These are phyloP conservation scores for Plasmodium coatneyi DNA, from an alignment of 169 alveolate species.

Conservation along the genomic window DNA sequence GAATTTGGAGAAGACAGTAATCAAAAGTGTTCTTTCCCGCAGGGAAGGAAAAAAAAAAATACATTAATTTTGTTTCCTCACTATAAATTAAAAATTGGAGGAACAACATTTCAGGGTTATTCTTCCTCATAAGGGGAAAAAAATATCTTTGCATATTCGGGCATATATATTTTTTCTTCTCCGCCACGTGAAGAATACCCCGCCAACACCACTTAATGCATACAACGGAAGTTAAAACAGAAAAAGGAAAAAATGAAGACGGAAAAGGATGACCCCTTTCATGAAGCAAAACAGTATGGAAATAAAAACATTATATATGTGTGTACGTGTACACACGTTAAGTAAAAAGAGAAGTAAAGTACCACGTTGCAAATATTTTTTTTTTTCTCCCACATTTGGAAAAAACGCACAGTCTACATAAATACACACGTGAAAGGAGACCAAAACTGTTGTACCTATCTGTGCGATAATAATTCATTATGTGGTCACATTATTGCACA, in stretches of 20 bases:
- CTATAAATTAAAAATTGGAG: neutral
- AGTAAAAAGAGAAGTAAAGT: neutral
- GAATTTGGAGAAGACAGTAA: constrained; percentile 4
- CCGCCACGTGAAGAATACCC: neutral
- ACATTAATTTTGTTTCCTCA: neutral
- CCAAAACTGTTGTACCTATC: neutral
- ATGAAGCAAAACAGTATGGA: constrained; percentile 70
- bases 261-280: constrained; percentile 51
- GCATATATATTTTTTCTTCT: neutral
- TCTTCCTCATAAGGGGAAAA: constrained; percentile 4
- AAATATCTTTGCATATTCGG: neutral
- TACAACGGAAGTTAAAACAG: neutral
- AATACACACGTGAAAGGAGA: neutral
- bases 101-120: neutral
- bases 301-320: neutral
- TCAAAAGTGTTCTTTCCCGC: neutral
- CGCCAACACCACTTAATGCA: neutral
- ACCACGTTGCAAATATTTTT: neutral
- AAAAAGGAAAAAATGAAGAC: constrained; percentile 32
- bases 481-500: neutral
- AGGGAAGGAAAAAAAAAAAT: neutral
- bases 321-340: neutral
- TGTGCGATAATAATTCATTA: neutral
- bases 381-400: neutral
- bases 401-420: neutral